phyloP scores from a whole-genome alignment of 2,329 filamentous ascomycete species.

The Aschersonia sp. region DNA sequence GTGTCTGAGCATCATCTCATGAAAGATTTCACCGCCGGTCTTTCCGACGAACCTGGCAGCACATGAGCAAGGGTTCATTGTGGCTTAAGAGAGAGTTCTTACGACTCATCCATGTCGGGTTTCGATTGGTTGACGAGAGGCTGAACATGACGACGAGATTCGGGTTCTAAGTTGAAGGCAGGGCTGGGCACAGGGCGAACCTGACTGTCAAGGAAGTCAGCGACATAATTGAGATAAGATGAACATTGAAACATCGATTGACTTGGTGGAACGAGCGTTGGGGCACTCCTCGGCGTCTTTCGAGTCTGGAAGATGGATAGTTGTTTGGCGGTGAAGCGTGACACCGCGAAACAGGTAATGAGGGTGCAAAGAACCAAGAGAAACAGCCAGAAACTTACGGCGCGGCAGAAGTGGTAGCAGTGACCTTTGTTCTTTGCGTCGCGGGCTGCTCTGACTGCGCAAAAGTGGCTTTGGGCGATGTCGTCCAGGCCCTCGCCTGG shows the following conservation, averaged over 20 bases:
- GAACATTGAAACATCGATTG: constrained; percentile 1
- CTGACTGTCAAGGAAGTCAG: constrained; percentile 11
- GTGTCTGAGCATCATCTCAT: constrained; percentile 96
- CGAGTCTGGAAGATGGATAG: background rate
- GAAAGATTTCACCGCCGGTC: constrained; percentile 92
- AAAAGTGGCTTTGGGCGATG: no score
- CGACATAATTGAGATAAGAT: background rate
- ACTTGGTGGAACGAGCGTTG: constrained; percentile 2
- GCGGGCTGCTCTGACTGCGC: no score
- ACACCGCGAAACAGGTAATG: constrained; percentile 5
- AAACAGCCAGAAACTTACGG: no score
- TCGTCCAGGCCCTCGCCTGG: no score
- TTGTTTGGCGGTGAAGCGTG: constrained; percentile 4
- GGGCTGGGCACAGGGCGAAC: constrained; percentile 47
- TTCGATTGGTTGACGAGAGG: constrained; percentile 47
- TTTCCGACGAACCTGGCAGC: constrained; percentile 68
- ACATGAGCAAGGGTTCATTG: background rate
- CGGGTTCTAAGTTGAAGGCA: constrained; percentile 33
- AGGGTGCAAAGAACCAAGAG: background rate
- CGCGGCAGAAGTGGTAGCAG: no score
- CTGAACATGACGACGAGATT: constrained; percentile 46
- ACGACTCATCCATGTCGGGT: constrained; percentile 69
- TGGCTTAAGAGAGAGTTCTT: constrained; percentile 27
- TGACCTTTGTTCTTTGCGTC: no score
- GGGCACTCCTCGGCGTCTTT: constrained; percentile 2